phyloP scores from a whole-genome alignment of 2,329 filamentous ascomycete genomes.

The Mollisiaceae sp. region DNA sequence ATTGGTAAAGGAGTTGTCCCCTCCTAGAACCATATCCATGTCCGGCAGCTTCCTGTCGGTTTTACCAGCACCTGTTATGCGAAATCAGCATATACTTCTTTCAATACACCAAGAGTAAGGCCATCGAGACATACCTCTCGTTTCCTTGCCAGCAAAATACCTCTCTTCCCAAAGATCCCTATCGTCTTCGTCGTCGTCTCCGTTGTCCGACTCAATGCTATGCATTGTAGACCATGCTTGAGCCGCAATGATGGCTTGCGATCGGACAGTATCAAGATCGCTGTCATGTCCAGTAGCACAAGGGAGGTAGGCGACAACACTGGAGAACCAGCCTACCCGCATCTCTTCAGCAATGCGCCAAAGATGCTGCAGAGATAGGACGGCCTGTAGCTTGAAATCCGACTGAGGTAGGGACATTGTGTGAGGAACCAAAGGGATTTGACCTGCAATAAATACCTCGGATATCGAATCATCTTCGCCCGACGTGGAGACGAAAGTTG shows the following conservation, averaged over 20 bases:
- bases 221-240: slow-evolving; percentile 50
- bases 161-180: slow-evolving; percentile 73
- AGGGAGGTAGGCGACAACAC: slow-evolving; percentile 76
- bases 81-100: neutral
- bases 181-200: slow-evolving; percentile 58
- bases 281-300: slow-evolving; percentile 34
- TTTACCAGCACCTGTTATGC: slow-evolving; percentile 17
- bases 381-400: slow-evolving; percentile 60
- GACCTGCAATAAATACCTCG: slow-evolving; percentile 76
- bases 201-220: slow-evolving; percentile 45
- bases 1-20: slow-evolving; percentile 37
- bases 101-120: neutral
- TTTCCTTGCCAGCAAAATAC: slow-evolving; percentile 57
- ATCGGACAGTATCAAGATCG: slow-evolving; percentile 26
- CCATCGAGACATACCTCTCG: slow-evolving; percentile 11
- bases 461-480: slow-evolving; percentile 26
- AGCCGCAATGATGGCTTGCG: slow-evolving; percentile 50
- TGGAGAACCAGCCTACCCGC: slow-evolving; percentile 75
- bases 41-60: slow-evolving; percentile 52
- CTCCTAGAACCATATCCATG: slow-evolving; percentile 49
- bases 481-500: slow-evolving; percentile 48
- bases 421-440: slow-evolving; percentile 85
- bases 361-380: slow-evolving; percentile 84
- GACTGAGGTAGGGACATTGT: slow-evolving; percentile 68
- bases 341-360: slow-evolving; percentile 80